phyloP scores from a whole-genome alignment of 2,329 filamentous ascomycete genomes.

The Cordyceps sp. region DNA sequence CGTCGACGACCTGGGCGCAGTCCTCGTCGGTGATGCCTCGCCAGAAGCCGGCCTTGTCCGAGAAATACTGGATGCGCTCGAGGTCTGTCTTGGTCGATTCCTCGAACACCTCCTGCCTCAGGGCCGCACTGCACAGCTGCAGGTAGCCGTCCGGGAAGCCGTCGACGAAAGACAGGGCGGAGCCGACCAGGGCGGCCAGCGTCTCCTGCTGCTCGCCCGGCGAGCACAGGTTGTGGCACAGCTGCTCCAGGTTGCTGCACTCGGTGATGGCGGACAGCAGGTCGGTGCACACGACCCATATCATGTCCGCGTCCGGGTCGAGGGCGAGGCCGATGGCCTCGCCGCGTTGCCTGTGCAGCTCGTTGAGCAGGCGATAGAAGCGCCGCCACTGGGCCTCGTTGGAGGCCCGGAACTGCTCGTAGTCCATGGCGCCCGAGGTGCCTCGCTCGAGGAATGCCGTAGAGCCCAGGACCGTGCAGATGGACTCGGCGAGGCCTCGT shows the following conservation, averaged over 20 bases:
- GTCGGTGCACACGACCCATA: slow-evolving; percentile 77
- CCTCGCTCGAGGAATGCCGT: slow-evolving; percentile 49
- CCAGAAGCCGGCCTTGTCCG: slow-evolving; percentile 62
- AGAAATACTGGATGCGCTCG: slow-evolving; percentile 63
- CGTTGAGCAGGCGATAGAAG: slow-evolving; percentile 72
- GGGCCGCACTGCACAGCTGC: slow-evolving; percentile 47
- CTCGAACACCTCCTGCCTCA: slow-evolving; percentile 59
- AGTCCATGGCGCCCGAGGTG: slow-evolving; percentile 51
- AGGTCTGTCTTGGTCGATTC: slow-evolving; percentile 53
- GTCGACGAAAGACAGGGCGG: slow-evolving; percentile 54
- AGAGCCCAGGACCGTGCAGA: slow-evolving; percentile 55
- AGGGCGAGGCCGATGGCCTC: slow-evolving; percentile 67
- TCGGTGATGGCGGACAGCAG: slow-evolving; percentile 62
- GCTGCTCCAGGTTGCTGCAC: slow-evolving; percentile 61
- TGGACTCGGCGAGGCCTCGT: slow-evolving; percentile 54
- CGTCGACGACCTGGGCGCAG: slow-evolving; percentile 49
- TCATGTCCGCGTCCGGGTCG: slow-evolving; percentile 52
- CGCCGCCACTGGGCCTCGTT: slow-evolving; percentile 76
- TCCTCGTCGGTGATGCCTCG: slow-evolving; percentile 72
- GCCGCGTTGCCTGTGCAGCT: slow-evolving; percentile 71
- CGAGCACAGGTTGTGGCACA: slow-evolving; percentile 48
- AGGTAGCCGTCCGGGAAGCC: slow-evolving; percentile 53
- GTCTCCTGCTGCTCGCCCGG: slow-evolving; percentile 36
- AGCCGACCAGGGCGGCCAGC: slow-evolving; percentile 46
- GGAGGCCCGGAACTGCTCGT: slow-evolving; percentile 55